Percentiles rank a stretch among this genome's conserved stretches.
Conservation (phyloP, 257 asterid species). For the Solanum ossicruentum region DNA sequence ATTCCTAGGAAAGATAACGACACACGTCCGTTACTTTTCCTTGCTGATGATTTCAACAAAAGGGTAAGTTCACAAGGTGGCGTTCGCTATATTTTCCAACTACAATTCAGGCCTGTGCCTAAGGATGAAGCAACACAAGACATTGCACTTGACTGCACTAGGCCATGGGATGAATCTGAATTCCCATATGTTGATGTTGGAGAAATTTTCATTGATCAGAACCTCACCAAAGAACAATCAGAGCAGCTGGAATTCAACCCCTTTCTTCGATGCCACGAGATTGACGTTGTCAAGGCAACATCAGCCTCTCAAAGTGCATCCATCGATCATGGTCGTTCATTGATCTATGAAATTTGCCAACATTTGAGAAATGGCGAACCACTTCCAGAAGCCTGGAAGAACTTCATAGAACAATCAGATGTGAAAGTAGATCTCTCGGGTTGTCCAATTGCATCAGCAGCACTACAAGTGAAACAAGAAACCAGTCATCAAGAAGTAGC, state of each 20-base stretch:
- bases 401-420: constrained; percentile 69
- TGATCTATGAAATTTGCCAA: constrained; percentile 72
- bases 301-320: constrained; percentile 78
- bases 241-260: constrained; percentile 78
- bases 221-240: constrained; percentile 41
- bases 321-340: constrained; percentile 78
- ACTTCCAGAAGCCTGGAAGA: constrained; percentile 73
- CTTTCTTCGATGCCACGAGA: constrained; percentile 43
- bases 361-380: constrained; percentile 68
- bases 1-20: constrained; percentile 53
- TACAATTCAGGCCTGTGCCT: constrained; percentile 47
- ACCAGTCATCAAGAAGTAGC: constrained; percentile 20
- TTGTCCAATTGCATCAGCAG: constrained; percentile 56
- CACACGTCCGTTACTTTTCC: constrained; percentile 60
- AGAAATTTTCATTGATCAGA: constrained; percentile 41
- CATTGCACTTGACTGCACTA: constrained; percentile 63
- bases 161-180: constrained; percentile 62
- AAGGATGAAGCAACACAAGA: constrained; percentile 41
- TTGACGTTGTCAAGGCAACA: constrained; percentile 65
- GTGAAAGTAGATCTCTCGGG: constrained; percentile 77
- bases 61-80: constrained; percentile 55
- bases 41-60: constrained; percentile 55
- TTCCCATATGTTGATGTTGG: constrained; percentile 54
- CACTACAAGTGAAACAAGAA: constrained; percentile 7
- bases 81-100: constrained; percentile 57